Evolutionary conservation across 1,284 basidiomycete genomes (phyloP).

Genomic region (Ceratobasidium sp.): DNA sequence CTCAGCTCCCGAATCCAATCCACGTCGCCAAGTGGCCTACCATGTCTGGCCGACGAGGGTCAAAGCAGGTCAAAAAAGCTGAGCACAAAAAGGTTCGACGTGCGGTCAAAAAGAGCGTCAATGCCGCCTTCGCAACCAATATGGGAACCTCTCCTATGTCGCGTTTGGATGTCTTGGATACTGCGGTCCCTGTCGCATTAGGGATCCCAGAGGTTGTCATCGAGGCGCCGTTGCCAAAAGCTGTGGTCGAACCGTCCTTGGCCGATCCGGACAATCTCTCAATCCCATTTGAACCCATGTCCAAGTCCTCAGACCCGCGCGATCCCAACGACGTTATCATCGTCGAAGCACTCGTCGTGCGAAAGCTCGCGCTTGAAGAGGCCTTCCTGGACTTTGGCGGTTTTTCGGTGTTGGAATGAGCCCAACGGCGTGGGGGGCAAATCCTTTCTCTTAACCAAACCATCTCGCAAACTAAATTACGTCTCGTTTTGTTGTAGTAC

Average conservation of each 20-base stretch:
- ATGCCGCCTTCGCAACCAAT: neutral
- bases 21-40: neutral
- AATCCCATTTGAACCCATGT: neutral
- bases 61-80: constrained; percentile 13
- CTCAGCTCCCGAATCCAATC: neutral
- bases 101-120: constrained; percentile 17
- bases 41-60: neutral
- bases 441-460: too few relatives aligned
- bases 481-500: neutral
- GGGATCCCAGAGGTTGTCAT: neutral
- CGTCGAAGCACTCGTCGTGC: constrained; percentile 77
- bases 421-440: too few relatives aligned
- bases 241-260: neutral
- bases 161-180: neutral
- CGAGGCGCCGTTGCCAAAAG: neutral
- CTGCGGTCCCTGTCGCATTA: neutral
- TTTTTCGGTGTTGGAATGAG: constrained; percentile 49
- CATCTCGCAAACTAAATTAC: neutral
- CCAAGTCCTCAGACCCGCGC: neutral
- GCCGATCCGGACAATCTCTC: neutral
- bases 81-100: constrained; percentile 23
- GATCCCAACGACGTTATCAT: constrained; percentile 51
- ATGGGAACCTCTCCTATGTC: neutral
- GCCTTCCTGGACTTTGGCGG: constrained; percentile 74
- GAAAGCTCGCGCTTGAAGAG: constrained; percentile 74